These are phyloP conservation scores for Blastobotrys illinoisensis DNA, from an alignment of 1,139 yeast genomes.

Conservation along the genomic window DNA sequence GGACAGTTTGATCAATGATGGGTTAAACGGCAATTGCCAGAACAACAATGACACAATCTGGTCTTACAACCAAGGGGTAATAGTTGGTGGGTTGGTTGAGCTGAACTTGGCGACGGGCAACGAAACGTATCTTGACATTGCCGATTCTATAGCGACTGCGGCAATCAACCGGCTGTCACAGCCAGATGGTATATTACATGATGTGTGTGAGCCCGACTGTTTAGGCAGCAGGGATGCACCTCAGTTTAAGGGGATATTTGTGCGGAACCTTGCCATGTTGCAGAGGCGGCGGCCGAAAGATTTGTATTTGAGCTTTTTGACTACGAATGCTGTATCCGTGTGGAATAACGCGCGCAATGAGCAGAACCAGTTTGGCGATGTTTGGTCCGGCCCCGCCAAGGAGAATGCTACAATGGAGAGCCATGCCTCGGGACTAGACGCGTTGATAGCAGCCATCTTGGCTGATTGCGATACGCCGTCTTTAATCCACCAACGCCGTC, in stretches of 20 bases:
- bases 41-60: slow-evolving; percentile 12
- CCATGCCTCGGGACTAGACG: slow-evolving; percentile 8
- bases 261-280: slow-evolving; percentile 15
- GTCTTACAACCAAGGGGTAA: slow-evolving; percentile 20
- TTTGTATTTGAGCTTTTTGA: background rate
- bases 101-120: slow-evolving; percentile 6
- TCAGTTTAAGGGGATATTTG: slow-evolving; percentile 18
- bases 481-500: background rate
- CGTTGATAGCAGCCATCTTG: slow-evolving; percentile 1
- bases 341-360: slow-evolving; percentile 8
- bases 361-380: slow-evolving; percentile 11
- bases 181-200: slow-evolving; percentile 13
- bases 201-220: slow-evolving; percentile 15
- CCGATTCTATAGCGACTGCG: slow-evolving; percentile 13
- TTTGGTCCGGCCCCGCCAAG: slow-evolving; percentile 12
- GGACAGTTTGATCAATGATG: slow-evolving; percentile 14
- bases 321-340: slow-evolving; percentile 7
- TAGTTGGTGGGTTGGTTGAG: slow-evolving; percentile 16
- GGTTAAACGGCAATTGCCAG: slow-evolving; percentile 12
- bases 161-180: slow-evolving; percentile 9
- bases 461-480: background rate
- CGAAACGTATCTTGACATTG: slow-evolving; percentile 9
- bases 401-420: slow-evolving; percentile 2
- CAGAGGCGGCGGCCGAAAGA: slow-evolving; percentile 1
- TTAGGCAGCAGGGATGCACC: slow-evolving; percentile 12